Base-by-base conservation (phyloP, 2,329 filamentous ascomycete genomes). In the Beauveria australis region DNA sequence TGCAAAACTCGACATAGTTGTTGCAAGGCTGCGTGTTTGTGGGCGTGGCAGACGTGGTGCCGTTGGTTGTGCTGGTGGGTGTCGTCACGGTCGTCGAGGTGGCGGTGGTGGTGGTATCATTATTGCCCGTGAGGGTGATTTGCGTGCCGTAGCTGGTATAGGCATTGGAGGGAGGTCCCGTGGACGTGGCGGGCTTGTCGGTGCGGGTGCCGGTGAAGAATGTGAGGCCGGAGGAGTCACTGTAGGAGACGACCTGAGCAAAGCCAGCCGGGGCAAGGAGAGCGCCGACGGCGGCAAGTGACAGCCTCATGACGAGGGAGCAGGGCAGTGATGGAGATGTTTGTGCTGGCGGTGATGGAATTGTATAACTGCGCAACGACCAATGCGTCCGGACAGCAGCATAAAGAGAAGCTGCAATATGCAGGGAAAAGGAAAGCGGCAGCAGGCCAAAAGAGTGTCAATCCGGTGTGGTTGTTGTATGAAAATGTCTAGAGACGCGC, bases 21-120 rank as follows among this genome's bases (percentile, higher is more conserved):
- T 95, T 95, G 79, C 91, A 95, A 5, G 89, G 86, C 62, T 85
- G 85, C 0, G 89, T 92, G 72, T 92, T 93, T 51, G 79, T 78
- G 43, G 72, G 71, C 43, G 77, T 80, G n/a, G 76, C 78, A 7
- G 74, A 74, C 41, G 74, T 69, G 16, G 66, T 66, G 61, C 68
- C 66, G 56, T 70, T 64, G 51, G 69, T 65, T 9, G 66, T 64
- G n/a, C 68, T 67, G 19, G 64, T 64, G 12, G 64, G 64, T 14
- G 69, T 67, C 10, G 75, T 74, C 48, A 67, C 66, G 30, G 70
- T 69, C 5, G 53, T 53, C 30, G 70, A 69, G 24, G 68, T 70
- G 33, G 73, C 68, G 28, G 73, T 76, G 59, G 66, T 67, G 46
- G 66, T 67, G 46, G 67, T 66, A 49, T 69, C 70, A 60, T 67